Conservation (phyloP, 345 rosid species). For the Orychophragmus violaceus region DNA sequence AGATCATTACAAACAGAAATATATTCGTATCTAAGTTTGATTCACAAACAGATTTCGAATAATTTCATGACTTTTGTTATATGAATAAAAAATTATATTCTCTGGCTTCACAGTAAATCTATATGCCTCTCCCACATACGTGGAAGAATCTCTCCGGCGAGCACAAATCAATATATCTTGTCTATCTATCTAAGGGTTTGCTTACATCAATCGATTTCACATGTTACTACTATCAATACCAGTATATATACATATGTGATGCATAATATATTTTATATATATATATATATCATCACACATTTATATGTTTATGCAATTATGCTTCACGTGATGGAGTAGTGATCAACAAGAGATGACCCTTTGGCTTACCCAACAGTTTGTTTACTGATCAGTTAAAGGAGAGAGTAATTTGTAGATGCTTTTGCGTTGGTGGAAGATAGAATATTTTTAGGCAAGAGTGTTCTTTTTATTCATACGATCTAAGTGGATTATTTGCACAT, state of each 20-base stretch:
- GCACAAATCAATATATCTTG: slow-evolving; percentile 22
- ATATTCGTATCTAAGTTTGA: slow-evolving; percentile 30
- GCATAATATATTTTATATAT: not conserved
- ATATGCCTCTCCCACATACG: slow-evolving; percentile 23
- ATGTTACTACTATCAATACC: slow-evolving; percentile 15
- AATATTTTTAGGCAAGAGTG: slow-evolving; percentile 12
- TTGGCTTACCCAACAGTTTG: slow-evolving; percentile 15
- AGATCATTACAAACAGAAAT: slow-evolving; percentile 20
- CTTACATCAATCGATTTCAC: slow-evolving; percentile 19
- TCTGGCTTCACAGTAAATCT: slow-evolving; percentile 4
- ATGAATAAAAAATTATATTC: slow-evolving; percentile 8
- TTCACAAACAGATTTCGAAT: slow-evolving; percentile 26
- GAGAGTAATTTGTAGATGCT: slow-evolving; percentile 16
- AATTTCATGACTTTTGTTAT: slow-evolving; percentile 18
- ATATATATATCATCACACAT: not conserved
- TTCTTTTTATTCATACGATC: not conserved
- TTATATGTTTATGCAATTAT: not conserved
- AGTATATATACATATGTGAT: not conserved
- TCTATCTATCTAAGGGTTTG: not conserved
- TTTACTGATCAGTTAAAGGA: slow-evolving; percentile 9
- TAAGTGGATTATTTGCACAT: slow-evolving; percentile 17
- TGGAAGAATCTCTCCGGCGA: slow-evolving; percentile 29
- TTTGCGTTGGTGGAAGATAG: slow-evolving; percentile 24
- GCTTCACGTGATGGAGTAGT: slow-evolving; percentile 23
- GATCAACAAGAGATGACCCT: slow-evolving; percentile 27